Base-by-base conservation (phyloP, 345 rosid species). In the Eucalyptus guilfoylei region DNA sequence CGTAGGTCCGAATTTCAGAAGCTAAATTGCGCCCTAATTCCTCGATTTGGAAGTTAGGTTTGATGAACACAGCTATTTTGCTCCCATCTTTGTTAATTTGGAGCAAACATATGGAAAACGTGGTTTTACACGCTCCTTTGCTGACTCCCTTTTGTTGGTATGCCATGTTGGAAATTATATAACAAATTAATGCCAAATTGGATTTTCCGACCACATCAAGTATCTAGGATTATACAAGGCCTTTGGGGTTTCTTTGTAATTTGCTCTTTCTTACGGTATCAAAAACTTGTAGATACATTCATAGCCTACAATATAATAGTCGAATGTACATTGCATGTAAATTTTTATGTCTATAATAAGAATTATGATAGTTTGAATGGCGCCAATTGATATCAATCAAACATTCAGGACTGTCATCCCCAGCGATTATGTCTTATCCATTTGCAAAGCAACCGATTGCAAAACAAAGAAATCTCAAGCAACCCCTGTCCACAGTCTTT, bases 401-500 rank as follows among this genome's bases (percentile, higher is more conserved):
- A 55, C 62, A 55, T 9, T 55, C 28, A 55, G 30, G 26, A 24
- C 1, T 55, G 1, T 23, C 62, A 11, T 55, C 28, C 62, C 6
- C 62, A 55, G 11, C 0, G 0, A 55, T 23, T 23, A 52, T 52
- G 62, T 55, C 30, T 55, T 55, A 0, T 24, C 3, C 26, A 23
- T 55, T 55, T 55, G 28, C 60, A 55, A 55, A 55, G 0, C 12
- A 23, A 55, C 28, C 60, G 4, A 55, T 55, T 55, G 12, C 60
- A 55, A 55, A 55, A 55, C 62, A 55, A 55, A 55, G 62, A 55
- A 9, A 55, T 55, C 62, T 55, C 62, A 55, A 55, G 62, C 62
- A 55, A 55, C 0, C 24, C 30, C 28, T 0, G 28, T 55, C 69
- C 69, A 60, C 15, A 62, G n/a, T 62, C 67, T 1, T 58, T 58